Percentiles rank a stretch among this genome's conserved stretches.
phyloP scores from a whole-genome alignment of 805 yeast species.

The Saccharomycopsis sp. region DNA sequence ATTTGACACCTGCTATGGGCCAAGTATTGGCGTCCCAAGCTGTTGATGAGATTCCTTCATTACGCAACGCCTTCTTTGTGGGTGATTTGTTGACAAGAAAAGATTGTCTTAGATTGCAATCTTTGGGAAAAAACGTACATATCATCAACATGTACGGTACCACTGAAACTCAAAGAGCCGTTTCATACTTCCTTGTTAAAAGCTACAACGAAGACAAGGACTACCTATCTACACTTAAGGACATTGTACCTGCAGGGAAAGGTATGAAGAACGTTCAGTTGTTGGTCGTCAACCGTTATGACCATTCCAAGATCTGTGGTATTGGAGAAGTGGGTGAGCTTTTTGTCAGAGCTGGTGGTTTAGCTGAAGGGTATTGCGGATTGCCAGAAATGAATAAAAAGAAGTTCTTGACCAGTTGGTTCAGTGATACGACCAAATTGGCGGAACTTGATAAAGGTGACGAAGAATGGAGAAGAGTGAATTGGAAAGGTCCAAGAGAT shows the following conservation, averaged over 20 bases:
- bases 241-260: conserved; percentile 95
- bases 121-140: conserved; percentile 78
- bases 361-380: conserved; percentile 93
- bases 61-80: conserved; percentile 96
- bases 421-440: conserved; percentile 42
- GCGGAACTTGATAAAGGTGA: conserved; percentile 2
- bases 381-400: conserved; percentile 80
- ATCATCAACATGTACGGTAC: conserved; percentile 99
- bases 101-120: conserved; percentile 88
- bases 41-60: conserved; percentile 66
- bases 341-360: conserved; percentile 95
- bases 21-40: conserved; percentile 96
- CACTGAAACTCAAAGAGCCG: conserved; percentile 98
- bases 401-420: conserved; percentile 91
- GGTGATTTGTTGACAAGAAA: conserved; percentile 97
- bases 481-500: conserved; percentile 93
- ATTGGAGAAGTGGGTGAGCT: conserved; percentile 99
- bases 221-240: conserved; percentile 78
- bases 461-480: conserved; percentile 51
- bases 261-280: conserved; percentile 96
- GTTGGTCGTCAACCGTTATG: conserved; percentile 85
- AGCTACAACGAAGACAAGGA: conserved; percentile 59
- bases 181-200: conserved; percentile 84
- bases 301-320: conserved; percentile 86
- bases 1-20: conserved; percentile 99